These are phyloP conservation scores for Rhodamnia rubescens DNA, from an alignment of 345 rosid genomes.

Conservation along the genomic window DNA sequence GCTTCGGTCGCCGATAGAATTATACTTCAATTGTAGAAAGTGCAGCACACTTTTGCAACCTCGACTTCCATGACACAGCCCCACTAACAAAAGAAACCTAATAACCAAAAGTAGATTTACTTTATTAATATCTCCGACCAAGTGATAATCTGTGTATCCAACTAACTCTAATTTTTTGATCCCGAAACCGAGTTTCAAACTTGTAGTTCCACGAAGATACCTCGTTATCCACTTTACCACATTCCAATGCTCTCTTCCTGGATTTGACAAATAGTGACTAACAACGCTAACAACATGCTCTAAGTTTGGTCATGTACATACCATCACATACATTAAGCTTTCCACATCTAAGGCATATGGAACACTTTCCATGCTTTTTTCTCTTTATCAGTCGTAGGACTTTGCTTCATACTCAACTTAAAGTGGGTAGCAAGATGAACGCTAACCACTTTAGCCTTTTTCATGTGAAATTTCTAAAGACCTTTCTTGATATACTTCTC, in stretches of 20 bases:
- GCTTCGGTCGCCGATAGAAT: background rate
- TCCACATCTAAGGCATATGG: background rate
- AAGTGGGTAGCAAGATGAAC: background rate
- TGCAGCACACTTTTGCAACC: too few relatives aligned
- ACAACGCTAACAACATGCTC: background rate
- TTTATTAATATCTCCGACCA: too few relatives aligned
- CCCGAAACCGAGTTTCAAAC: background rate
- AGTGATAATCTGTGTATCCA: background rate
- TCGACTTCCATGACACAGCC: too few relatives aligned
- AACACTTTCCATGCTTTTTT: background rate
- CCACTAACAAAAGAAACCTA: too few relatives aligned
- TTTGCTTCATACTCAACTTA: background rate
- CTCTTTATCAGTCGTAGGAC: background rate
- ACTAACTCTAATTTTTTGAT: background rate
- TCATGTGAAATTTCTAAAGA: background rate
- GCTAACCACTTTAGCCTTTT: background rate
- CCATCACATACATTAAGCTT: background rate
- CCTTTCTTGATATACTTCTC: background rate
- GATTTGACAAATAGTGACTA: background rate
- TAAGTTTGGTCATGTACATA: background rate
- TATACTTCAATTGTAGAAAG: background rate
- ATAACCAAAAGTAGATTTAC: too few relatives aligned
- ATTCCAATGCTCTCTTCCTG: background rate
- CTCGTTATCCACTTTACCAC: background rate
- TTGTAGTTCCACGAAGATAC: background rate